Conservation (phyloP, 495 filamentous ascomycete species). For the Neurospora hispaniola region DNA sequence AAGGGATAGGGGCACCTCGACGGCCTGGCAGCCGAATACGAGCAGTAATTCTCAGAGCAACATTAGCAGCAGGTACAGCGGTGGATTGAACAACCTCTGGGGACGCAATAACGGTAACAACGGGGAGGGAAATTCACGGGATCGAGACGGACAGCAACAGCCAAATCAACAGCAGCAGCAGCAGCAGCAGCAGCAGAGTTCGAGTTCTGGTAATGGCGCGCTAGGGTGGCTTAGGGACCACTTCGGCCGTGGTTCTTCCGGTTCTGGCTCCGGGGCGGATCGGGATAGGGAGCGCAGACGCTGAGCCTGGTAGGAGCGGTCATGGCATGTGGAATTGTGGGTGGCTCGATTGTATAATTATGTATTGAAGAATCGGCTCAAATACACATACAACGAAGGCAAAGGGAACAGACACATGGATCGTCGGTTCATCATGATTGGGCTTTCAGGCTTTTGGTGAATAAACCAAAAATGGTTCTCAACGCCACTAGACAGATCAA, state of each 20-base stretch:
- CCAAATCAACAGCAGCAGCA: not conserved
- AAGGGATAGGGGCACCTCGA: not conserved
- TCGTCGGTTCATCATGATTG: not conserved
- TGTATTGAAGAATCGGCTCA: not conserved
- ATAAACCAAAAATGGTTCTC: not conserved
- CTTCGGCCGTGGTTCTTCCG: constrained; percentile 9
- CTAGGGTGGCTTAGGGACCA: constrained; percentile 17
- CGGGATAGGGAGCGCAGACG: constrained; percentile 6
- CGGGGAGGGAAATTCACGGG: not conserved
- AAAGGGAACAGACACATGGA: not conserved
- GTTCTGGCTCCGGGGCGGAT: constrained; percentile 1
- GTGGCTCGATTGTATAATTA: not conserved
- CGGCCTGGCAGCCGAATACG: not conserved
- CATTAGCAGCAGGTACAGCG: not conserved
- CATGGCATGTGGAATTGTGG: not conserved
- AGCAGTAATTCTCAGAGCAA: not conserved
- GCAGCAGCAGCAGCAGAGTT: not conserved
- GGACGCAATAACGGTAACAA: not conserved
- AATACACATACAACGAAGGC: not conserved
- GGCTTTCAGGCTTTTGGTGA: not conserved
- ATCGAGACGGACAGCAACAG: not conserved
- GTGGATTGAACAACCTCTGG: not conserved
- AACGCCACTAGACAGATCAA: not conserved
- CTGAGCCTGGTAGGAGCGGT: not conserved
- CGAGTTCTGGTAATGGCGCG: constrained; percentile 1